Evolutionary conservation across 805 yeast species (phyloP), one percentile per base, ranked within the genome.

Genomic region (Wickerhamomyces kurtzmanii): DNA sequence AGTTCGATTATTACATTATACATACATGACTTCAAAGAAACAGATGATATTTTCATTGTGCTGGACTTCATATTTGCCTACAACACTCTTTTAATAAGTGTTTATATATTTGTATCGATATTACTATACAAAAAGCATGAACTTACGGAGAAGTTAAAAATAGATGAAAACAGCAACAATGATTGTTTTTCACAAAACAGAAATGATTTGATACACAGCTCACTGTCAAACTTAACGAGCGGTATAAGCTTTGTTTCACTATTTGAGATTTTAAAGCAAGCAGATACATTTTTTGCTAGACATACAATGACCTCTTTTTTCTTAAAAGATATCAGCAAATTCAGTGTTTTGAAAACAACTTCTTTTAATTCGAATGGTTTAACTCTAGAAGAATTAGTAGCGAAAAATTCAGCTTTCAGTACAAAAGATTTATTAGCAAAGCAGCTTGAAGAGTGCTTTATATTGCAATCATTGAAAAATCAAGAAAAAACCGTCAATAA

Each of bases 1-100:
- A 80, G 95, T 12, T 69, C 89, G 1, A 57, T 89, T 1, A 59
- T 89, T 20, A 85, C 97, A 1, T 40, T 83, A 25, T 84, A 76
- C 47, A 59, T 89, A 7, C 96, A 87, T 53, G 86, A 84, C 34
- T 37, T 70, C 12, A 54, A 59, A 24, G 59, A 63, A 19, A 53
- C 66, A 26, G 55, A 55, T 9, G 67, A 70, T 17, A 53, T 82
- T 6, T 59, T 71, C 31, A 51, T 63, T 4, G 51, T 89, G 4
- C 83, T 91, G 71, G 94, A 84, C 47, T 69, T 67, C 30, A 57
- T 79, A 6, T 54, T 86, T 21, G 61, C 77, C 12, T 55, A 70
- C 25, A 64, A 64, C 28, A 70, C 81, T 1, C 66, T 81, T 30
- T 42, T 62, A 3, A 54, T 66, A 11, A 65, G 71, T 5, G 42